Percentiles rank a stretch among this genome's conserved stretches.
phyloP scores from a whole-genome alignment of 805 yeast species.

The Osmozyma mogii region DNA sequence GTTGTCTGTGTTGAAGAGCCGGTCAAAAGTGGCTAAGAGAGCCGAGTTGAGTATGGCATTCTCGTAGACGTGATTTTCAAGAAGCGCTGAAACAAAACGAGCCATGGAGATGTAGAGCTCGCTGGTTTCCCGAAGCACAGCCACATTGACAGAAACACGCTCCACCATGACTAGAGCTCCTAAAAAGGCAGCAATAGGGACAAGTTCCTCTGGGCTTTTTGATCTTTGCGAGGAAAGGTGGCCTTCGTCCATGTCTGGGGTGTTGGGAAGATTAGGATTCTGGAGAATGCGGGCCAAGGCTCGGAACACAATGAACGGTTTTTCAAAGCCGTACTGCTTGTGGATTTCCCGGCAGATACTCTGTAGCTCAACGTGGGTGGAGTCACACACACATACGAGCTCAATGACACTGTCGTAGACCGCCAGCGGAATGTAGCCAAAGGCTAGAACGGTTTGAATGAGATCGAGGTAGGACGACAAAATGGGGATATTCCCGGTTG shows the following conservation, averaged over 20 bases:
- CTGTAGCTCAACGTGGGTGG: constrained; percentile 25
- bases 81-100: constrained; percentile 27
- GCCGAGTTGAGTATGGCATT: constrained; percentile 34
- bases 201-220: too few species aligned
- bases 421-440: constrained; percentile 39
- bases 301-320: constrained; percentile 21
- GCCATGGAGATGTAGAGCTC: too few species aligned
- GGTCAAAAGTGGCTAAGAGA: constrained; percentile 31
- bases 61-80: constrained; percentile 24
- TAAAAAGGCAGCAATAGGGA: too few species aligned
- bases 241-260: constrained; percentile 3
- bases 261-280: constrained; percentile 16
- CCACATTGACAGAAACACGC: too few species aligned
- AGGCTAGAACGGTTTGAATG: constrained; percentile 36
- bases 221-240: not conserved
- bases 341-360: constrained; percentile 33
- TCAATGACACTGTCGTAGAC: constrained; percentile 30
- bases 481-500: constrained; percentile 32
- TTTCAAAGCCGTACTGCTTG: constrained; percentile 28
- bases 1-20: constrained; percentile 25
- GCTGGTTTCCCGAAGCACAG: too few species aligned
- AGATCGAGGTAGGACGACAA: constrained; percentile 31
- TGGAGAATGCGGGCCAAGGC: constrained; percentile 15
- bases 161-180: too few species aligned
- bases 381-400: constrained; percentile 37